A percentile compares a stretch with the other conserved stretches of the same genome.
These are phyloP conservation scores for Cercospora sp. DNA, from an alignment of 2,329 filamentous ascomycete species.

Conservation along the genomic window DNA sequence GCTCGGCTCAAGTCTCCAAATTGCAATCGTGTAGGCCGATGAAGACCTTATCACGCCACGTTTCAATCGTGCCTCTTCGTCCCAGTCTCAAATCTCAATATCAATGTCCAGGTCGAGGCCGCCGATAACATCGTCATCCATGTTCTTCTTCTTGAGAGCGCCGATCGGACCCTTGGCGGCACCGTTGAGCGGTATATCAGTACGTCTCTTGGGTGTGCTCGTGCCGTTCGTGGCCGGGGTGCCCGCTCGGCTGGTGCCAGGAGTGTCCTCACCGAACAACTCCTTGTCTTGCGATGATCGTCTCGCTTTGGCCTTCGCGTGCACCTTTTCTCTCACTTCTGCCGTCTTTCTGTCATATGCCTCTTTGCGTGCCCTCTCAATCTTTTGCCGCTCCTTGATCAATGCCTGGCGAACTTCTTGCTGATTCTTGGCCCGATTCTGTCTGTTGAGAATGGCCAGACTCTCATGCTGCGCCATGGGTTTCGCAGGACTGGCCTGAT, in stretches of 20 bases:
- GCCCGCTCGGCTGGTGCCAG: slow-evolving; percentile 48
- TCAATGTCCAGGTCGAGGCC: slow-evolving; percentile 88
- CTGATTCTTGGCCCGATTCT: slow-evolving; percentile 81
- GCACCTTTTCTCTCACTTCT: slow-evolving; percentile 48
- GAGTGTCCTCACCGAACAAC: slow-evolving; percentile 47
- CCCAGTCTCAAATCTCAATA: slow-evolving; percentile 67
- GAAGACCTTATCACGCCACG: not conserved
- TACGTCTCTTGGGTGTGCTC: slow-evolving; percentile 37
- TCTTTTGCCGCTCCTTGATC: slow-evolving; percentile 64
- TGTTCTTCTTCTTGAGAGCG: slow-evolving; percentile 61
- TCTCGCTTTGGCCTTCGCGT: slow-evolving; percentile 30
- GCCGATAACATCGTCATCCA: slow-evolving; percentile 91
- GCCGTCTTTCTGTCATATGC: slow-evolving; percentile 50
- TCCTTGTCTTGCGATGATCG: slow-evolving; percentile 43
- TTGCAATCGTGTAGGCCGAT: not conserved
- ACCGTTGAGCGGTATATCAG: slow-evolving; percentile 46
- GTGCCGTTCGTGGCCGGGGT: slow-evolving; percentile 51
- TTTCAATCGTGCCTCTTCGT: not conserved
- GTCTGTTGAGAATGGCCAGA: slow-evolving; percentile 77
- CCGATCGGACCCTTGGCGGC: slow-evolving; percentile 51
- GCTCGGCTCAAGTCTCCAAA: not conserved
- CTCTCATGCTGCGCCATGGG: slow-evolving; percentile 57
- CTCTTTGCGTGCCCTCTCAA: slow-evolving; percentile 52
- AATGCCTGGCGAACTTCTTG: slow-evolving; percentile 90
- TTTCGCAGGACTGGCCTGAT: slow-evolving; percentile 30